Evolutionary conservation across 108 stramenopile species (phyloP).

Genomic region (Phaeodactylum tricornutum): DNA sequence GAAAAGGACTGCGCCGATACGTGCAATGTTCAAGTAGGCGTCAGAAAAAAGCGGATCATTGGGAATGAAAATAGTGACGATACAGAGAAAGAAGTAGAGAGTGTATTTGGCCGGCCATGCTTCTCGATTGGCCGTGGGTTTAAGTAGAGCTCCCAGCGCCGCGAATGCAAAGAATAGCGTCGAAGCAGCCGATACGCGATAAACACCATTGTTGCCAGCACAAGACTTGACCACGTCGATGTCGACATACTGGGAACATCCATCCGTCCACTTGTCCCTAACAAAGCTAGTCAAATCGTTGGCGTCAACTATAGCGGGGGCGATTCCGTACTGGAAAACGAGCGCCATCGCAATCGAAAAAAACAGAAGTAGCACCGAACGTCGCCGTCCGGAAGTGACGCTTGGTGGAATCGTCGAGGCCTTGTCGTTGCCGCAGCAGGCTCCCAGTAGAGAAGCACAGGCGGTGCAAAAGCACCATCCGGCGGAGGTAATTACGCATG

Average conservation of each 20-base stretch:
- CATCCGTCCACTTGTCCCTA: constrained; percentile 50
- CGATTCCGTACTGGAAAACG: constrained; percentile 68
- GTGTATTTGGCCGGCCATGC: constrained; percentile 83
- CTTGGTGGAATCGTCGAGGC: constrained; percentile 55
- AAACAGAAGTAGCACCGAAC: constrained; percentile 54
- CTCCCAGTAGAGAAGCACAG: constrained; percentile 37
- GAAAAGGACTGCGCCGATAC: constrained; percentile 67
- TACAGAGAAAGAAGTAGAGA: constrained; percentile 50
- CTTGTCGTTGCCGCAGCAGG: constrained; percentile 85
- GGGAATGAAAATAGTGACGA: constrained; percentile 57
- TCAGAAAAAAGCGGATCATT: constrained; percentile 64
- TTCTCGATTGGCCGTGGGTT: constrained; percentile 67
- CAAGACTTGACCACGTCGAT: constrained; percentile 44
- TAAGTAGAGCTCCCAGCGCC: constrained; percentile 47
- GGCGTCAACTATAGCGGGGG: constrained; percentile 28
- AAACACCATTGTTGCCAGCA: constrained; percentile 67
- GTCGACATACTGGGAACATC: constrained; percentile 24
- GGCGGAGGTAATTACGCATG: too few relatives aligned
- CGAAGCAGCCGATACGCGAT: constrained; percentile 46
- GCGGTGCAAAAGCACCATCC: constrained; percentile 83
- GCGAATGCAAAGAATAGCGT: constrained; percentile 59
- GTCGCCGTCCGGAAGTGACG: constrained; percentile 69
- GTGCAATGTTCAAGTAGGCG: constrained; percentile 55
- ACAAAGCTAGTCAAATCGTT: constrained; percentile 28
- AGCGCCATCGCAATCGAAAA: constrained; percentile 49